Evolutionary conservation across 139 green algal genomes (phyloP).

Genomic region (Pseudopediastrum boryanum): DNA sequence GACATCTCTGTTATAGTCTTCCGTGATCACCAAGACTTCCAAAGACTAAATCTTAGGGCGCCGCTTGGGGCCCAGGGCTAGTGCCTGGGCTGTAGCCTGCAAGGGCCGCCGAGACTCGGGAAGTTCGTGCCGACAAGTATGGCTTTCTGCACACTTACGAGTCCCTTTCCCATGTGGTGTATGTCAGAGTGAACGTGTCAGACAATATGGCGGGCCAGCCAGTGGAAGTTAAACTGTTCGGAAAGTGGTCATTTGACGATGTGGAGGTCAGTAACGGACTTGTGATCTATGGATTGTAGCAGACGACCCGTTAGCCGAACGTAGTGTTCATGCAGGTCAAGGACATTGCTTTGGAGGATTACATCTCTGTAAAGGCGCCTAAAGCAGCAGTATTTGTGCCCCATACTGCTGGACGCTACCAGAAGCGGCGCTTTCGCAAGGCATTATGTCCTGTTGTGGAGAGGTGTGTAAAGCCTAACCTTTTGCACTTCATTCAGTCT

Average conservation of each 20-base stretch:
- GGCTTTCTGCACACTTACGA: neutral
- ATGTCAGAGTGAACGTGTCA: no score
- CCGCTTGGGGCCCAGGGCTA: neutral
- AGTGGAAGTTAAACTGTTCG: conserved; percentile 87
- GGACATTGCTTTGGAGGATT: conserved; percentile 99
- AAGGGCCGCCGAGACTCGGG: no score
- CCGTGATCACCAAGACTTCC: no score
- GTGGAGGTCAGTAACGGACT: conserved; percentile 79
- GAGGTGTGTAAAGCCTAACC: conserved; percentile 61
- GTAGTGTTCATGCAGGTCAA: conserved; percentile 76
- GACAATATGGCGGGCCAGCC: conserved; percentile 33
- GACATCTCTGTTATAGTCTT: no score
- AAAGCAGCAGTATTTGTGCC: conserved; percentile 95
- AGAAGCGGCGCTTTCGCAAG: conserved; percentile 99
- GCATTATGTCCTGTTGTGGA: conserved; percentile 99
- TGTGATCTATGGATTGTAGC: neutral
- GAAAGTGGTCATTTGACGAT: conserved; percentile 97
- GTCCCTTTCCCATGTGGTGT: neutral
- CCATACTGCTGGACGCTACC: conserved; percentile 98
- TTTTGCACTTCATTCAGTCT: neutral
- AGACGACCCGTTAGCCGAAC: neutral
- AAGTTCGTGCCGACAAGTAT: neutral
- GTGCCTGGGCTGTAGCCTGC: neutral
- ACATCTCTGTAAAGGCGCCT: conserved; percentile 98
- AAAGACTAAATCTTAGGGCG: conserved; percentile 24